Evolutionary conservation across 768 basidiomycete genomes (phyloP), one percentile per base, ranked within the genome.

Genomic region (Rubroboletus pulcherrimus): DNA sequence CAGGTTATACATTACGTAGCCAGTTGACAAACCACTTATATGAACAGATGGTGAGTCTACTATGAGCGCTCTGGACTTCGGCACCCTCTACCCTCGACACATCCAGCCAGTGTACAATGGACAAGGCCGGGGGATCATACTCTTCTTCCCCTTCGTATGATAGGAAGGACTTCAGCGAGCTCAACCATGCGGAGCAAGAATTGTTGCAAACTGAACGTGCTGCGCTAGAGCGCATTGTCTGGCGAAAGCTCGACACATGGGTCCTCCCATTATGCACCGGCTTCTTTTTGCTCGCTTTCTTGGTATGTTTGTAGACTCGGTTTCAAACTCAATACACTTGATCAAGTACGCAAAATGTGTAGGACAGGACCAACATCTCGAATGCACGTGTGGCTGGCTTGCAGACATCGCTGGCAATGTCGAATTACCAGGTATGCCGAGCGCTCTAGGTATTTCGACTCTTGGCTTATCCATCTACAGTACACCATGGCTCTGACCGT

Each of bases 311-410:
- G 7, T 11, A 5, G 11, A 19, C 26, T 14, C 14, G 26, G 24
- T 26, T 38, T 37, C 30, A 21, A 35, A 9, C 38, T 24, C 10
- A 5, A 7, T 15, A 7, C 38, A 0, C 45, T 30, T 26, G 26
- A 26, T 26, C 21, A 46, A 19, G 42, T 34, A 9, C 17, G 6
- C 0, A 44, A 21, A 5, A 39, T 51, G 31, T 41, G 10, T 35
- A 72, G 82, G 53, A 81, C 34, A 58, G 55, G 42, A 67, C 63
- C 17, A 84, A 84, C 60, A 75, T 85, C 34, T 80, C 74, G 15
- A 86, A 86, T 61, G 85, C 85, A 24, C 76, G 78, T 15, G 75
- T 86, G 2, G 85, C 81, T 11, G 84, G 85, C 6, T 66, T 87
- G 56, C 81, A 84, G 62, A 76, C 66, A 19, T 76, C 81, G 45